Base-by-base conservation (phyloP, 345 rosid species). In the Raphanus raphanistrum region DNA sequence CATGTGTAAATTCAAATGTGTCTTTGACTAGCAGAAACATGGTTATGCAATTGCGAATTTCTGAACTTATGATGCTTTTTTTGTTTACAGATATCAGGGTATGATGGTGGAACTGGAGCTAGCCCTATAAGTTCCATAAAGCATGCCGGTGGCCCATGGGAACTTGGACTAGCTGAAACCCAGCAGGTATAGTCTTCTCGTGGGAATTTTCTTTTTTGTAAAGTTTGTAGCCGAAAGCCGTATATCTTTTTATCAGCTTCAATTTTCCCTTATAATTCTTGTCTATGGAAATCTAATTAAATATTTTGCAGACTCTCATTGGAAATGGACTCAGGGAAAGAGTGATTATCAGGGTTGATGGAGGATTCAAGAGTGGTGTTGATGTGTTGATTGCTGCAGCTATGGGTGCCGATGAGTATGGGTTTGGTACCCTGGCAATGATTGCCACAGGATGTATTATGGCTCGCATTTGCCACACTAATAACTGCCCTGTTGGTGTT, bases 81-180 rank as follows among this genome's bases (percentile, higher is more conserved):
- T 70, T 78, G 78, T 79, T 73, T 60, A 78, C 87, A 95, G 98
- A 91, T 95, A 87, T 95, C 99, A 54, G 97, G 99, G 64, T 97
- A 95, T 81, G 98, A 95, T 87, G 98, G 98, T 73, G 99, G 98
- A 80, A 95, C 99, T 55, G 98, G 99, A 78, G 99, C 99, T 52
- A 95, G 98, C 77, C 99, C 98, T 33, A 89, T 95, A 79, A 95
- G 98, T 83, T 95, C 99, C 71, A 95, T 92, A 81, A 95, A 95
- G 85, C 98, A 95, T 85, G 99, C 99, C 68, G 98, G 99, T 80
- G 99, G 98, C 52, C 99, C 99, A 64, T 95, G 98, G 98, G 99
- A 95, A 80, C 96, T 95, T 81, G 99, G 98, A 54, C 82, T 95
- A 68, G 88, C 97, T 38, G 99, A 95, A 86, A 85, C 93, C 54